Evolutionary conservation across 2,329 filamentous ascomycete genomes (phyloP).

Genomic region (Ploettnerulaceae sp.): DNA sequence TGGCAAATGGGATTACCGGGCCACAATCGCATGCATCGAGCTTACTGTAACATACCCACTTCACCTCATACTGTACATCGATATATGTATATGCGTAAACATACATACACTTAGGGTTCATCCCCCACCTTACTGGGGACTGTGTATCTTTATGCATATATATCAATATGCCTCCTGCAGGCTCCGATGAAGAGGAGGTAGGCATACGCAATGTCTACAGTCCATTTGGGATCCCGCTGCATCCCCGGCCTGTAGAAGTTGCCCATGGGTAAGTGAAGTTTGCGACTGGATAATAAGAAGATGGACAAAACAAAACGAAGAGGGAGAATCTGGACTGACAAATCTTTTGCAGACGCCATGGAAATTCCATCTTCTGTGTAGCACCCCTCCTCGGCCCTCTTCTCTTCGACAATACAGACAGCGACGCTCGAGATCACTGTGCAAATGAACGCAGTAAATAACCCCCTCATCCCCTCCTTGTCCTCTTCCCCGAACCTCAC

Average conservation of each 20-base stretch:
- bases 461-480: background rate
- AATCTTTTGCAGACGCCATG: conserved; percentile 20
- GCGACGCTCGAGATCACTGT: conserved; percentile 56
- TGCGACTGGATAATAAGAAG: too few relatives aligned
- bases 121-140: background rate
- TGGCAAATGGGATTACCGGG: conserved; percentile 1
- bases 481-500: background rate
- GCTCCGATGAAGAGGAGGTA: conserved; percentile 21
- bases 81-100: too few relatives aligned
- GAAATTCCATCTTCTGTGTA: conserved; percentile 25
- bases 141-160: background rate
- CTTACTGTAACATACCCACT: background rate
- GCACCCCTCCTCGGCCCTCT: conserved; percentile 45
- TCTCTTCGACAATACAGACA: conserved; percentile 62
- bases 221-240: conserved; percentile 46
- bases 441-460: conserved; percentile 43
- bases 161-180: conserved; percentile 14
- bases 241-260: conserved; percentile 39
- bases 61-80: too few relatives aligned
- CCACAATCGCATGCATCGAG: background rate
- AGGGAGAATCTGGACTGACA: background rate
- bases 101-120: background rate
- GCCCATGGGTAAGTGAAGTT: conserved; percentile 13
- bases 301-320: background rate
- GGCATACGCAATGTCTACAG: conserved; percentile 37